These are phyloP conservation scores for Sclerotinia trifoliorum DNA, from an alignment of 2,329 filamentous ascomycete species.

Conservation along the genomic window DNA sequence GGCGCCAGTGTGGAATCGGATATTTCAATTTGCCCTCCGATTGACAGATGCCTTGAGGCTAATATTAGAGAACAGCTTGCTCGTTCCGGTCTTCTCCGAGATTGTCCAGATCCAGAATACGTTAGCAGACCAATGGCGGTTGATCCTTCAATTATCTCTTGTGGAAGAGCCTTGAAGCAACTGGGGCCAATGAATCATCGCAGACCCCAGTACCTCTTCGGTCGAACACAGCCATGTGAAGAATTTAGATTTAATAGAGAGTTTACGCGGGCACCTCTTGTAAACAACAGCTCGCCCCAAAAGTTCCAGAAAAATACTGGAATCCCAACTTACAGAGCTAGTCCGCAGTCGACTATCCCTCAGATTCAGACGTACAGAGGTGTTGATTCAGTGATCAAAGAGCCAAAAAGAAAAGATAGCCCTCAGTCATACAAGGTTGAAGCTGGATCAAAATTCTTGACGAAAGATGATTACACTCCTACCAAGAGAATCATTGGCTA, in stretches of 20 bases:
- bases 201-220: slow-evolving; percentile 8
- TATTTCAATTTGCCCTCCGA: neutral
- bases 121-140: slow-evolving; percentile 10
- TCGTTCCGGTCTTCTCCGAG: slow-evolving; percentile 18
- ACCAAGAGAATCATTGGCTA: slow-evolving; percentile 18
- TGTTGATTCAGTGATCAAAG: slow-evolving; percentile 16
- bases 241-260: neutral
- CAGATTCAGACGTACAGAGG: slow-evolving; percentile 17
- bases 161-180: slow-evolving; percentile 17
- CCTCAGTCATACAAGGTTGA: slow-evolving; percentile 1
- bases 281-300: neutral
- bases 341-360: neutral
- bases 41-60: slow-evolving; percentile 19
- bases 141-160: slow-evolving; percentile 34
- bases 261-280: neutral
- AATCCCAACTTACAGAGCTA: neutral
- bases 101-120: slow-evolving; percentile 22
- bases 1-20: neutral
- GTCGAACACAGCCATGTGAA: neutral
- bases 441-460: slow-evolving; percentile 8
- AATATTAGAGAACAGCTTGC: slow-evolving; percentile 19
- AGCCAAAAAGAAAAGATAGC: slow-evolving; percentile 15
- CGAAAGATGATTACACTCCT: slow-evolving; percentile 20
- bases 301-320: slow-evolving; percentile 1
- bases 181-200: neutral